phyloP scores from a whole-genome alignment of 305 asterid genomes.

The Lippia alba region DNA sequence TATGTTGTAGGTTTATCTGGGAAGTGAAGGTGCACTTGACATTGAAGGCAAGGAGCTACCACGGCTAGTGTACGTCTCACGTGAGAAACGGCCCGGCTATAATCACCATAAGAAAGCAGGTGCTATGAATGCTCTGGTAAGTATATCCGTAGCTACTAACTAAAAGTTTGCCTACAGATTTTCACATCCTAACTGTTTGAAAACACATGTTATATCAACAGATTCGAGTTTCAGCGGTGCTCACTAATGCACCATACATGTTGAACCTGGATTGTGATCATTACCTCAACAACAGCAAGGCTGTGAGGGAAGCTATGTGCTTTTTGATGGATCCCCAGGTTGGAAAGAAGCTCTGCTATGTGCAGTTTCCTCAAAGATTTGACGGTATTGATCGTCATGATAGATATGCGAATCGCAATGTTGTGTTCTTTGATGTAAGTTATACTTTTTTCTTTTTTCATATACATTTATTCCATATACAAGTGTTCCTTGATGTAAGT shows the following conservation, averaged over 20 bases:
- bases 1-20: constrained; percentile 63
- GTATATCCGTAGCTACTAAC: constrained; percentile 12
- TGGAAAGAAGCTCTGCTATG: constrained; percentile 82
- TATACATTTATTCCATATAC: no score
- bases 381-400: constrained; percentile 83
- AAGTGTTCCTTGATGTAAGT: no score
- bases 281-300: constrained; percentile 84
- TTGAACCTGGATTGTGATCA: constrained; percentile 86
- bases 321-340: constrained; percentile 71
- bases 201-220: constrained; percentile 28
- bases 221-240: constrained; percentile 89
- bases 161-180: no score
- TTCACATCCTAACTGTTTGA: no score
- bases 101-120: constrained; percentile 93
- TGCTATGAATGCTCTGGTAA: constrained; percentile 81
- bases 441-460: no score
- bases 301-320: constrained; percentile 46
- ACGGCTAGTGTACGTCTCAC: constrained; percentile 74
- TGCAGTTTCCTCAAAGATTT: constrained; percentile 82
- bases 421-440: constrained; percentile 76
- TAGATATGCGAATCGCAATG: constrained; percentile 77
- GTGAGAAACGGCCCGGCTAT: constrained; percentile 83
- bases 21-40: constrained; percentile 86
- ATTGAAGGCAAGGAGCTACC: constrained; percentile 86
- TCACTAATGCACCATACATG: constrained; percentile 84